These are phyloP conservation scores for Populus trichocarpa DNA, from an alignment of 441 rosid genomes.

Conservation along the genomic window DNA sequence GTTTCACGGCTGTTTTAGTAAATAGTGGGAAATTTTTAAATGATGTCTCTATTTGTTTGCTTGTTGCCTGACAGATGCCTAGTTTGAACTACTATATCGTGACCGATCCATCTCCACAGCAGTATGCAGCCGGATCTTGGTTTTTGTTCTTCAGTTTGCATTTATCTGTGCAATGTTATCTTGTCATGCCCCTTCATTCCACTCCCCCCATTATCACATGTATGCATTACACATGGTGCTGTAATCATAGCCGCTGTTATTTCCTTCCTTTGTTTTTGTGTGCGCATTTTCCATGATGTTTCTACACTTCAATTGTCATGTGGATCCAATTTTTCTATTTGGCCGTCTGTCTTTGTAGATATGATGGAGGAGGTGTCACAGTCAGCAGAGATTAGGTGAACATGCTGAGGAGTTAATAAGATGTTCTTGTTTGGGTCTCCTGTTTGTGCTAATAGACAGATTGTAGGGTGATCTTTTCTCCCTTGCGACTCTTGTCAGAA, in stretches of 20 bases:
- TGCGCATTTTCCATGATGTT: not conserved
- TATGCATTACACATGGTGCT: not conserved
- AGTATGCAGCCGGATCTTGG: slow-evolving; percentile 15
- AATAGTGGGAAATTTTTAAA: not conserved
- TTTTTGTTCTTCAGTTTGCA: not conserved
- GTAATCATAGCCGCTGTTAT: not conserved
- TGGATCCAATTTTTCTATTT: not conserved
- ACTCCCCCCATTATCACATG: not conserved
- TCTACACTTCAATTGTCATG: not conserved
- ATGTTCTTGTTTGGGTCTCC: not conserved
- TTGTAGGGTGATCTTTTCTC: slow-evolving; percentile 6
- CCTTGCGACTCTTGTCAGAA: not conserved
- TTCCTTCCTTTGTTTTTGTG: not conserved
- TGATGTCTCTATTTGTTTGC: slow-evolving; percentile 1
- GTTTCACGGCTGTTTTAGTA: not conserved
- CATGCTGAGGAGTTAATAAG: not conserved
- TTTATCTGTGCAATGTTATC: not conserved
- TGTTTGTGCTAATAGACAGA: slow-evolving; percentile 11
- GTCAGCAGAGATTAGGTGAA: slow-evolving; percentile 7
- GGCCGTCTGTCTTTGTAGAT: slow-evolving; percentile 14
- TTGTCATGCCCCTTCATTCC: not conserved
- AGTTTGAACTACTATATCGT: slow-evolving; percentile 4
- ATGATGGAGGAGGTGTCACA: not conserved
- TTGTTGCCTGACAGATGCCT: slow-evolving; percentile 32
- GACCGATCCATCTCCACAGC: slow-evolving; percentile 14